Base-by-base conservation (phyloP, 192 early-diverging fungal genomes). In the Thamnidium elegans region DNA sequence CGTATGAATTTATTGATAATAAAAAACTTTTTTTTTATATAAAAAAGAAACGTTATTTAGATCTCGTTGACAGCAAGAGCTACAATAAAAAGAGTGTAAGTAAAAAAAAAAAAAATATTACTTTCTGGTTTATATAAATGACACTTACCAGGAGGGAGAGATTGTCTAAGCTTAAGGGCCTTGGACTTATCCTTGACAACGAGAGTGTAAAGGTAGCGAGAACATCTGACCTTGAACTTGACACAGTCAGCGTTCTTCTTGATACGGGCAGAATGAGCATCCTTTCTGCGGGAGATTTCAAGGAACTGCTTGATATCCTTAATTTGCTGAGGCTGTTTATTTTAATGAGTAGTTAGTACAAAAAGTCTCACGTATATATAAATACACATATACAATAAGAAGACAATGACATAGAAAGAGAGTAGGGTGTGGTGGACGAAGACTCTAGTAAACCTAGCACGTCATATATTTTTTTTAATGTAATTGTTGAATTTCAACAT, bases 191-290 rank as follows among this genome's bases (percentile, higher is more conserved):
- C 97, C 60, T 93, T 85, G 67, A 99, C 91, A 58, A 93, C 89
- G 67, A 99, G 87, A 63, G 97, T 99, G 89, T 99, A 99, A 70
- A 99, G 87, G 89, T 95, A 98, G 75, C 87, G 87, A 67, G 95
- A 94, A 90, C 97, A 96, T 79, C 97, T 88, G 69, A 99, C 90
- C 93, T 99, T 99, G 90, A 99, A 98, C 89, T 99, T 99, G 89
- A 86, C 82, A 74, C 89, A 77, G 73, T 83, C 84, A 76, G 83
- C 89, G 86, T 88, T 94, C 89, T 95, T 95, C 92, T 98, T 97
- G 84, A 99, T 93, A 78, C 88, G 90, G 65, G 94, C 89, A 71
- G 89, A 87, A 73, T 89, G 84, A 77, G 94, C 97, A 77, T 96
- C 95, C 89, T 95, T 97, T 85, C 95, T 91, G 74, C 90, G 85